phyloP scores from a whole-genome alignment of 345 rosid species.

The Microthlaspi erraticum region DNA sequence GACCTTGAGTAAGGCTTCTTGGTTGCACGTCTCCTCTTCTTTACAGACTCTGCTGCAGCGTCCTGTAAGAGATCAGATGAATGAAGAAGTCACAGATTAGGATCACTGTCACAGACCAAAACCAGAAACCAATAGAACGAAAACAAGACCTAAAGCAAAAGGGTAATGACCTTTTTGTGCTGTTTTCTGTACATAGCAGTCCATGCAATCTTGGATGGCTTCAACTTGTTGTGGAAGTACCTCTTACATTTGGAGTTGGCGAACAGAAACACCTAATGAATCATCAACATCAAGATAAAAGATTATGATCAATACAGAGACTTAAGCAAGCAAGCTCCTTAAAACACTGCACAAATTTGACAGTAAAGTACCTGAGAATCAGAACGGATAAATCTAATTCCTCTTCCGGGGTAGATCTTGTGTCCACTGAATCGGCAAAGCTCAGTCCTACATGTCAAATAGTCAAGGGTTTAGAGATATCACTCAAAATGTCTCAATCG shows the following conservation, averaged over 20 bases:
- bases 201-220: conserved; percentile 86
- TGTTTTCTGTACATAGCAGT: conserved; percentile 85
- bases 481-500: neutral
- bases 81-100: neutral
- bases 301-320: neutral
- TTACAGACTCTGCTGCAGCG: conserved; percentile 70
- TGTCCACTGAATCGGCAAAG: conserved; percentile 79
- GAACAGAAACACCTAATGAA: conserved; percentile 70
- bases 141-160: neutral
- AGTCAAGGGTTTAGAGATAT: neutral
- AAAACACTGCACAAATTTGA: neutral
- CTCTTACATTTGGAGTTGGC: conserved; percentile 76
- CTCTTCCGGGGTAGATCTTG: conserved; percentile 79
- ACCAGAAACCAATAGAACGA: neutral
- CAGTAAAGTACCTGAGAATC: conserved; percentile 63
- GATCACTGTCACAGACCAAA: neutral
- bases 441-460: conserved; percentile 58
- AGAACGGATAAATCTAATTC: conserved; percentile 69
- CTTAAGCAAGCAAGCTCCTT: neutral
- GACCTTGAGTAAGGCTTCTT: conserved; percentile 85
- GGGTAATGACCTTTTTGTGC: conserved; percentile 65
- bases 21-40: conserved; percentile 63
- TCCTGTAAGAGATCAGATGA: conserved; percentile 47
- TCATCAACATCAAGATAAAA: neutral
- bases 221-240: conserved; percentile 76